Conservation (phyloP, 768 basidiomycete genomes). For the Tubosaeta sp. region DNA sequence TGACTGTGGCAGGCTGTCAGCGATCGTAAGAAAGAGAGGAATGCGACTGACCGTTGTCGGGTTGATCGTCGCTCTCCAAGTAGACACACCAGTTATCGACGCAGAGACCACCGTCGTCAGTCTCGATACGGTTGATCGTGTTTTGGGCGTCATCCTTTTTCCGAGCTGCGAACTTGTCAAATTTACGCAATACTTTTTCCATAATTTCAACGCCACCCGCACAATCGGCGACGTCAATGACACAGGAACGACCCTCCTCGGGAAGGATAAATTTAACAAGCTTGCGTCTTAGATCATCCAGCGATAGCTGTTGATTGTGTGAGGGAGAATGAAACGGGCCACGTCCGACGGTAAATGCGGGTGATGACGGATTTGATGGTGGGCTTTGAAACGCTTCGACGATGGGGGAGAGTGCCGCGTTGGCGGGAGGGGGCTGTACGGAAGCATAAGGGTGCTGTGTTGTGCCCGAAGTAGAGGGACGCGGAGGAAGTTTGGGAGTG, state of each 20-base stretch:
- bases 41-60: constrained; percentile 44
- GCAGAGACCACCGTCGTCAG: constrained; percentile 68
- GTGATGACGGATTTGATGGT: constrained; percentile 42
- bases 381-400: constrained; percentile 51
- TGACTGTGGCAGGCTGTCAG: constrained; percentile 38
- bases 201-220: constrained; percentile 81
- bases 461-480: constrained; percentile 41
- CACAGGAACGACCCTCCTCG: constrained; percentile 73
- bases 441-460: constrained; percentile 59
- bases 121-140: constrained; percentile 53
- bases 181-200: constrained; percentile 86
- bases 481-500: constrained; percentile 40
- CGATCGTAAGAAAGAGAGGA: neutral
- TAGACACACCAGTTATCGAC: constrained; percentile 92
- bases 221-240: constrained; percentile 80
- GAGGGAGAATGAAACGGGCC: constrained; percentile 53
- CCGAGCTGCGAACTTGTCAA: constrained; percentile 57
- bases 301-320: constrained; percentile 43
- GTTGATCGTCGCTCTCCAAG: constrained; percentile 54
- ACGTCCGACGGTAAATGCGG: constrained; percentile 53
- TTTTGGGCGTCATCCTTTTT: constrained; percentile 41
- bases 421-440: constrained; percentile 39
- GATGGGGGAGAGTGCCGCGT: constrained; percentile 64
- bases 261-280: constrained; percentile 85
- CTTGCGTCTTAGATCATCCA: constrained; percentile 79